A percentile compares a stretch with the other conserved stretches of the same genome.
Evolutionary conservation across 805 yeast species (phyloP).

Genomic region (Saturnispora quitensis): DNA sequence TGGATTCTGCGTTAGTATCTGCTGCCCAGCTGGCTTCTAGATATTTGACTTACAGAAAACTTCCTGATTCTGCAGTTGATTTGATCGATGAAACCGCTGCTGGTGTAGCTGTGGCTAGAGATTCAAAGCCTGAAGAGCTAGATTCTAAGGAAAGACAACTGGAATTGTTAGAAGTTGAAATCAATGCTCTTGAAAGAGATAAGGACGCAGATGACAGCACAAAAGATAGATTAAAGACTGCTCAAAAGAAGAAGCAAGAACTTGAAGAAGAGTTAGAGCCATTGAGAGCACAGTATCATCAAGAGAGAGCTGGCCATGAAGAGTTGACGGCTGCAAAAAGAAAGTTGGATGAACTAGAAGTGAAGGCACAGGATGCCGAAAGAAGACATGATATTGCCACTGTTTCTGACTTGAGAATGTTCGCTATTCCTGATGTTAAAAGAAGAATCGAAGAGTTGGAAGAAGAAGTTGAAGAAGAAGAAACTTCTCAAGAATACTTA

Average conservation of each 20-base stretch:
- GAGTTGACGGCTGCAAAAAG: conserved; percentile 83
- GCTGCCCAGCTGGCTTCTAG: conserved; percentile 94
- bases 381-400: conserved; percentile 92
- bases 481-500: conserved; percentile 41
- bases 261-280: conserved; percentile 82
- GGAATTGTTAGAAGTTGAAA: conserved; percentile 88
- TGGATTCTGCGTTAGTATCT: conserved; percentile 87
- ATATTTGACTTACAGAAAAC: conserved; percentile 86
- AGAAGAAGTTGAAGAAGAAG: conserved; percentile 59
- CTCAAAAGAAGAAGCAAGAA: conserved; percentile 70
- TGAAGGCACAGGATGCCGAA: conserved; percentile 92
- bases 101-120: conserved; percentile 95
- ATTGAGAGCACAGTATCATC: conserved; percentile 70
- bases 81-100: conserved; percentile 95
- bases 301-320: conserved; percentile 86
- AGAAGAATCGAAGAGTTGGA: conserved; percentile 71
- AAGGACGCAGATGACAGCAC: conserved; percentile 76
- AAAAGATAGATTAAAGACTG: conserved; percentile 74
- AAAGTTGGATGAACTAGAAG: conserved; percentile 85
- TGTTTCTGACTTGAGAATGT: conserved; percentile 93
- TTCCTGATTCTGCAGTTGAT: conserved; percentile 97
- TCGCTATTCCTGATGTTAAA: conserved; percentile 91
- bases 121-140: conserved; percentile 93
- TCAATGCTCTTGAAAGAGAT: conserved; percentile 94
- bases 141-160: conserved; percentile 90